Conservation (phyloP, 129 eudicot genomes). For the Flaveria brownii region DNA sequence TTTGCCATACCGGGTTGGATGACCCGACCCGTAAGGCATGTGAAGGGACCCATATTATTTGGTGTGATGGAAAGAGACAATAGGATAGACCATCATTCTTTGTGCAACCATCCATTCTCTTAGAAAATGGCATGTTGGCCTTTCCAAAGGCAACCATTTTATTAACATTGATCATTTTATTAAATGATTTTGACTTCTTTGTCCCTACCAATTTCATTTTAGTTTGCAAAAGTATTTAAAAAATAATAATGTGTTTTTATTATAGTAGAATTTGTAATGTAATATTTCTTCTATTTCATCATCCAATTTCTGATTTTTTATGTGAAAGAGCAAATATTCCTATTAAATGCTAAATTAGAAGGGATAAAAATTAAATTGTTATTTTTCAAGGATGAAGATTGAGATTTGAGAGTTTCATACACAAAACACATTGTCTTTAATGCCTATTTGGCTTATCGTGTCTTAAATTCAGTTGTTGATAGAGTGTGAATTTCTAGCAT, state of each 20-base stretch:
- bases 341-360: no score
- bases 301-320: no score
- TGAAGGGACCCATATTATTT: slow-evolving; percentile 23
- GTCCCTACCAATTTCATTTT: slow-evolving; percentile 25
- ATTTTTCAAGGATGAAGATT: no score
- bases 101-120: slow-evolving; percentile 26
- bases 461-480: no score
- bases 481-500: no score
- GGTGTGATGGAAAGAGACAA: slow-evolving; percentile 38
- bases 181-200: slow-evolving; percentile 31
- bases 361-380: no score
- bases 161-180: slow-evolving; percentile 17
- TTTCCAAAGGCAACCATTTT: slow-evolving; percentile 32
- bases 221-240: neutral
- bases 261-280: no score
- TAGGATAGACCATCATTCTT: slow-evolving; percentile 35
- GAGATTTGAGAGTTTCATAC: no score
- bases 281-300: no score
- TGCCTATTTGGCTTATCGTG: no score
- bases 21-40: slow-evolving; percentile 18
- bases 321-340: no score
- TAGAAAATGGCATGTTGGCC: slow-evolving; percentile 45
- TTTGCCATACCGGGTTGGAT: neutral
- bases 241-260: no score
- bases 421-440: neutral